Percentiles rank a stretch among this genome's conserved stretches.
Conservation (phyloP, 139 green algal genomes). For the Coccomyxa sp. region DNA sequence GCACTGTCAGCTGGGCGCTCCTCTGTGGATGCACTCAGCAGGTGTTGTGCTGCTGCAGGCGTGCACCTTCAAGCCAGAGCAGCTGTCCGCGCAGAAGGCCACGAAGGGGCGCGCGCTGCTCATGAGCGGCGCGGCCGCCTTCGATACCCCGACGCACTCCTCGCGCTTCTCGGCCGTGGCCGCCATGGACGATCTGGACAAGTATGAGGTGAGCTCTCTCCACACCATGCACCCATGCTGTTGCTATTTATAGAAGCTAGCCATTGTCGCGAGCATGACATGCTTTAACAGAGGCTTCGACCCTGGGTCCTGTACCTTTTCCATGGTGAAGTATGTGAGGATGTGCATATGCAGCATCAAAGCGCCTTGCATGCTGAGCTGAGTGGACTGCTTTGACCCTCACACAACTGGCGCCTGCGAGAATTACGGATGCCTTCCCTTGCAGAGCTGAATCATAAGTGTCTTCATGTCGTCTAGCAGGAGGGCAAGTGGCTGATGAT, state of each 20-base stretch:
- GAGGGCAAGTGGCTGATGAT: not conserved
- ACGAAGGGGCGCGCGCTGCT: not conserved
- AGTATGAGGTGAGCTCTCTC: not conserved
- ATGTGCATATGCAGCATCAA: not conserved
- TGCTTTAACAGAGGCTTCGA: no score
- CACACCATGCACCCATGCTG: no score
- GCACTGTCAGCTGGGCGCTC: no score
- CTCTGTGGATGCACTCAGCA: no score
- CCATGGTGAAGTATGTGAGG: not conserved
- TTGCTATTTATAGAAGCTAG: no score
- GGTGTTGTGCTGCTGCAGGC: constrained; percentile 11
- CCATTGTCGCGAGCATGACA: no score
- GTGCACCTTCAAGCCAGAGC: constrained; percentile 42
- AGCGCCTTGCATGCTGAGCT: not conserved
- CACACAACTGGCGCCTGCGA: not conserved
- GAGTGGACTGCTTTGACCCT: not conserved
- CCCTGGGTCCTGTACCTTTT: no score
- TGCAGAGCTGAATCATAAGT: not conserved
- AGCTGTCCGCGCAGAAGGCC: constrained; percentile 18
- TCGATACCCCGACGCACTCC: not conserved
- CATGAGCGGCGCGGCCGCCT: not conserved
- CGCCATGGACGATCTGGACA: not conserved
- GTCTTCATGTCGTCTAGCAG: not conserved
- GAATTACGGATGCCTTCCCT: no score
- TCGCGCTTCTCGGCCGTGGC: not conserved